Conservation (phyloP, 345 rosid genomes). For the Abelmoschus esculentus region DNA sequence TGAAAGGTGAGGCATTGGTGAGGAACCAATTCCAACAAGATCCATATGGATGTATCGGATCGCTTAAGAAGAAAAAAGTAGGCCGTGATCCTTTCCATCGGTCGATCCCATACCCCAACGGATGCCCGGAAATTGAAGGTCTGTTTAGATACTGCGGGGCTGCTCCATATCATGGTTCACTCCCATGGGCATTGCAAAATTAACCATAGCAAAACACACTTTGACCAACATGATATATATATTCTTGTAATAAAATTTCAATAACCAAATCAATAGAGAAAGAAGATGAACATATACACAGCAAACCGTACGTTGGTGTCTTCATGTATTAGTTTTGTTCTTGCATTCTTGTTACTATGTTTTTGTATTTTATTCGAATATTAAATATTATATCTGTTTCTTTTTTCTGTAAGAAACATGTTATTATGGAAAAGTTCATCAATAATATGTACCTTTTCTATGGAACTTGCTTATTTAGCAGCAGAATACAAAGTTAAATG, state of each 20-base stretch:
- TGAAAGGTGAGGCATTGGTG: constrained; percentile 78
- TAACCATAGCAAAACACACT: background rate
- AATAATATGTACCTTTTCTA: no score
- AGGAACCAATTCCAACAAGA: constrained; percentile 74
- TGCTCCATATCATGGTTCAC: constrained; percentile 61
- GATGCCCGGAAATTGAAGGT: constrained; percentile 80
- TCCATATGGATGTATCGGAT: constrained; percentile 79
- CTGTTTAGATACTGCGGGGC: constrained; percentile 76
- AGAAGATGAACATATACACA: background rate
- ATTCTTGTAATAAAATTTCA: background rate
- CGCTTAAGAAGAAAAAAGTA: constrained; percentile 70
- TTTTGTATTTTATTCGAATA: no score
- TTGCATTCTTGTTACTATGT: background rate
- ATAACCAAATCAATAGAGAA: background rate
- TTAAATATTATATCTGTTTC: no score
- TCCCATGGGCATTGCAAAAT: constrained; percentile 55
- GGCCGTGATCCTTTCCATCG: constrained; percentile 93
- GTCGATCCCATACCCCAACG: constrained; percentile 80
- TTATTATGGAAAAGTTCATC: no score
- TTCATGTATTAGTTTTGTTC: background rate
- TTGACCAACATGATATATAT: background rate
- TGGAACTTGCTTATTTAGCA: no score
- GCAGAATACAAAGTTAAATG: background rate
- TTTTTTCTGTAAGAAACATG: no score
- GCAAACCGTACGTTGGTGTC: background rate